Evolutionary conservation across 2,329 filamentous ascomycete genomes (phyloP).

Genomic region (Trichoderma koningiopsis): DNA sequence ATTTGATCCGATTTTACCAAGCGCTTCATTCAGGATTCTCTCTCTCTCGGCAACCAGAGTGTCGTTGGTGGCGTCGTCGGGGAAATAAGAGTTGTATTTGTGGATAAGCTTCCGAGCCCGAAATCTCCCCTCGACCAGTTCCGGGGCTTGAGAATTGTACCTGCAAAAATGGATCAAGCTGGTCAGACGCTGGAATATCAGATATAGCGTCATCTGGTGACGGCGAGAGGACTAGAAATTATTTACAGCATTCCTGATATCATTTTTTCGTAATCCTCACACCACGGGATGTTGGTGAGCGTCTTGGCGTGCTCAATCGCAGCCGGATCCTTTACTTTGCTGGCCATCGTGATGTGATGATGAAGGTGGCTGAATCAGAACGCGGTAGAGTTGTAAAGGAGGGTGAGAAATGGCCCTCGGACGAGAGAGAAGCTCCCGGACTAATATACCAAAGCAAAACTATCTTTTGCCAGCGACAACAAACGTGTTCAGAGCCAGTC

Average conservation of each 20-base stretch:
- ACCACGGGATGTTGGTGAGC: slow-evolving; percentile 55
- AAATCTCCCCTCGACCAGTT: slow-evolving; percentile 54
- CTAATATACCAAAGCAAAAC: slow-evolving; percentile 10
- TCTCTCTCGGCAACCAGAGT: slow-evolving; percentile 45
- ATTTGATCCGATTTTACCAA: slow-evolving; percentile 54
- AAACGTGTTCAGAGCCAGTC: slow-evolving; percentile 17
- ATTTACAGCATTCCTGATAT: slow-evolving; percentile 62
- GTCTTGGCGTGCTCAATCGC: slow-evolving; percentile 50
- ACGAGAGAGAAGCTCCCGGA: background rate
- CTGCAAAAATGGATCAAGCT: slow-evolving; percentile 35
- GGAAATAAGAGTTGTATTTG: slow-evolving; percentile 61
- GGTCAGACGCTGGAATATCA: background rate
- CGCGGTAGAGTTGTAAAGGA: background rate
- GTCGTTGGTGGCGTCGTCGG: slow-evolving; percentile 48
- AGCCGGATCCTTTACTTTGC: slow-evolving; percentile 42
- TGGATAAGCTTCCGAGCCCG: slow-evolving; percentile 57
- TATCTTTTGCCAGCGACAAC: slow-evolving; percentile 3
- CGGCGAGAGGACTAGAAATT: background rate
- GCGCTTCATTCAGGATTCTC: slow-evolving; percentile 50
- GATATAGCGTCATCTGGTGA: background rate
- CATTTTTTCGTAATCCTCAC: slow-evolving; percentile 66
- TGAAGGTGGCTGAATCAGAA: background rate
- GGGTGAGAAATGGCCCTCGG: background rate
- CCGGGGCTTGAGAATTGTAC: slow-evolving; percentile 53
- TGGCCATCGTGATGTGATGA: slow-evolving; percentile 33